Evolutionary conservation across 345 rosid genomes (phyloP).

Genomic region (Melaleuca alternifolia): DNA sequence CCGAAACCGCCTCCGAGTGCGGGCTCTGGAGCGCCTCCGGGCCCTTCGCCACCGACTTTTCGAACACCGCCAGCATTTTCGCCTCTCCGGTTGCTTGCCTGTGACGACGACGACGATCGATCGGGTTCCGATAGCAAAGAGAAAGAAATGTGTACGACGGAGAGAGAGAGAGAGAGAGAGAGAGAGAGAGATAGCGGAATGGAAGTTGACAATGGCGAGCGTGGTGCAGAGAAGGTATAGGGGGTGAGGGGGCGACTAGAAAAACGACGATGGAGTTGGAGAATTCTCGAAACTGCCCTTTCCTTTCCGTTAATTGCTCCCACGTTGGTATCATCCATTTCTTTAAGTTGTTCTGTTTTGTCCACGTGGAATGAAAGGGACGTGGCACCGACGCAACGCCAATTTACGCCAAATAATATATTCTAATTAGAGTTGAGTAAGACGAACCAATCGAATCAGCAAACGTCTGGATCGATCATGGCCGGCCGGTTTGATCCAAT

Average conservation of each 20-base stretch:
- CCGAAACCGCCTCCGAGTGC: constrained; percentile 29
- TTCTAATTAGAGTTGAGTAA: too few species aligned
- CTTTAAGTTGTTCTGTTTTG: not conserved
- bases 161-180: not conserved
- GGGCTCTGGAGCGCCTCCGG: constrained; percentile 71
- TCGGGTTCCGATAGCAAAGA: not conserved
- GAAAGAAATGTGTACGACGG: not conserved
- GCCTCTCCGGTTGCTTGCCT: constrained; percentile 1
- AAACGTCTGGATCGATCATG: too few species aligned
- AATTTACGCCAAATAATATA: not conserved
- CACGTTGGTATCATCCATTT: not conserved
- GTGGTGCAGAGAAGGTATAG: not conserved
- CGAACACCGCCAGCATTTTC: constrained; percentile 82
- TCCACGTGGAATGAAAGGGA: not conserved
- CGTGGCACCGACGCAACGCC: too few species aligned
- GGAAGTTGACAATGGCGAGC: not conserved
- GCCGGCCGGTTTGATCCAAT: too few species aligned
- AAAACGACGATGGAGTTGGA: not conserved
- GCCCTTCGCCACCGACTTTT: constrained; percentile 71
- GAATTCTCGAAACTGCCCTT: not conserved
- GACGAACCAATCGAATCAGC: too few species aligned
- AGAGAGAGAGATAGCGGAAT: not conserved
- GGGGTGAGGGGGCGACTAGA: not conserved
- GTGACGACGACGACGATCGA: not conserved
- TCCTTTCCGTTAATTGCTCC: not conserved